These are phyloP conservation scores for Phytopythium chamaehyphon DNA, from an alignment of 352 stramenopile genomes.

Conservation along the genomic window DNA sequence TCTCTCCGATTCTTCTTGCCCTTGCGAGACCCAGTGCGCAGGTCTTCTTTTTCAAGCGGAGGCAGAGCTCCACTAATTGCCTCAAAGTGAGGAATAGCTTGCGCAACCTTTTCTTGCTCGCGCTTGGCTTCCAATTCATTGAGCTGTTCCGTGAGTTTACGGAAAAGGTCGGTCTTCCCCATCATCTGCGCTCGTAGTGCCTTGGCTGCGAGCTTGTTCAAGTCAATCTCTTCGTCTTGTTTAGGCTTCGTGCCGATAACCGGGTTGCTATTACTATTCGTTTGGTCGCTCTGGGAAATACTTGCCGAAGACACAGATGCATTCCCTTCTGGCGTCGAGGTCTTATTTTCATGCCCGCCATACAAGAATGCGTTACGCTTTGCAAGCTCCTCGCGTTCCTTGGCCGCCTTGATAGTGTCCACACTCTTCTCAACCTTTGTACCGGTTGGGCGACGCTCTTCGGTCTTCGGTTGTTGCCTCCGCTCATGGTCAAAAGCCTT, in stretches of 20 bases:
- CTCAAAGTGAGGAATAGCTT: slow-evolving; percentile 55
- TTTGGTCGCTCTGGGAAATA: too few species aligned
- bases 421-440: slow-evolving; percentile 2
- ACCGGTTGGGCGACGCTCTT: neutral
- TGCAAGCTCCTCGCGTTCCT: slow-evolving; percentile 37
- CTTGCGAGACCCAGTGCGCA: slow-evolving; percentile 50
- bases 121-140: slow-evolving; percentile 74
- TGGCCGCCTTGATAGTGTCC: slow-evolving; percentile 23
- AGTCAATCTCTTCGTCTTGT: slow-evolving; percentile 31
- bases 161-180: slow-evolving; percentile 71
- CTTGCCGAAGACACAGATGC: neutral
- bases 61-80: slow-evolving; percentile 51
- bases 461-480: slow-evolving; percentile 6
- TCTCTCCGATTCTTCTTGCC: slow-evolving; percentile 55
- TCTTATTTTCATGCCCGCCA: slow-evolving; percentile 10
- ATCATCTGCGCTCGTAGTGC: slow-evolving; percentile 81
- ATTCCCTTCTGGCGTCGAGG: neutral
- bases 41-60: slow-evolving; percentile 65
- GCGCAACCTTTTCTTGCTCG: slow-evolving; percentile 31
- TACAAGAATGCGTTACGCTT: slow-evolving; percentile 66
- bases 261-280: neutral
- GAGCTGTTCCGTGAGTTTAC: slow-evolving; percentile 67
- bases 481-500: slow-evolving; percentile 2
- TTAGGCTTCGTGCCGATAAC: neutral
- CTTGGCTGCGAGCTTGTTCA: slow-evolving; percentile 81